Conservation (phyloP, 2,329 filamentous ascomycete genomes). For the Hypoxylon sp. region DNA sequence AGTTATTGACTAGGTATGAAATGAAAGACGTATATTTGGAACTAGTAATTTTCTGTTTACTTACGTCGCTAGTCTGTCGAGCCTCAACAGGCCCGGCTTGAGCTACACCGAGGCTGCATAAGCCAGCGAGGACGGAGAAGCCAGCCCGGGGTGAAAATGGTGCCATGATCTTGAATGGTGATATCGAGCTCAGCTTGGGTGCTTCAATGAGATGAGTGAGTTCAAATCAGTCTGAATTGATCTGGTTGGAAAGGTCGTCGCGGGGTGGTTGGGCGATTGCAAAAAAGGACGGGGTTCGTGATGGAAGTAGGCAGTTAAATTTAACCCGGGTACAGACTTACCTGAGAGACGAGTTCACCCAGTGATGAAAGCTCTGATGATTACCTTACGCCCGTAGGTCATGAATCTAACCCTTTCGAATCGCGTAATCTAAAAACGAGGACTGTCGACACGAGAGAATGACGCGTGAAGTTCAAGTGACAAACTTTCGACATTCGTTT, state of each 20-base stretch:
- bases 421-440: constrained; percentile 4
- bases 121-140: constrained; percentile 17
- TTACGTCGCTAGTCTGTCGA: constrained; percentile 35
- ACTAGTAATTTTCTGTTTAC: not conserved
- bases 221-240: not conserved
- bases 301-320: constrained; percentile 11
- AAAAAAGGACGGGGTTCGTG: not conserved
- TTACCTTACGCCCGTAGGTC: constrained; percentile 1
- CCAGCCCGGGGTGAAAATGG: constrained; percentile 22
- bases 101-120: constrained; percentile 23
- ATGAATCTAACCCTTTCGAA: constrained; percentile 5
- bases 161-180: constrained; percentile 20
- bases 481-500: constrained; percentile 18
- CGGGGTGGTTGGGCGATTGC: constrained; percentile 17
- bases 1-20: constrained; percentile 27
- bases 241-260: not conserved
- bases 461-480: constrained; percentile 26
- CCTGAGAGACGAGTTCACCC: constrained; percentile 6
- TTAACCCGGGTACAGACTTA: constrained; percentile 4
- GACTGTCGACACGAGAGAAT: constrained; percentile 17
- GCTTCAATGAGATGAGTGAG: constrained; percentile 1
- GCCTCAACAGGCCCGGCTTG: constrained; percentile 30
- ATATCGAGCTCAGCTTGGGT: constrained; percentile 9
- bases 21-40: not conserved
- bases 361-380: not conserved